Evolutionary conservation across 805 yeast species (phyloP), one percentile per base, ranked within the genome.

Genomic region (Metschnikowia aberdeeniae): DNA sequence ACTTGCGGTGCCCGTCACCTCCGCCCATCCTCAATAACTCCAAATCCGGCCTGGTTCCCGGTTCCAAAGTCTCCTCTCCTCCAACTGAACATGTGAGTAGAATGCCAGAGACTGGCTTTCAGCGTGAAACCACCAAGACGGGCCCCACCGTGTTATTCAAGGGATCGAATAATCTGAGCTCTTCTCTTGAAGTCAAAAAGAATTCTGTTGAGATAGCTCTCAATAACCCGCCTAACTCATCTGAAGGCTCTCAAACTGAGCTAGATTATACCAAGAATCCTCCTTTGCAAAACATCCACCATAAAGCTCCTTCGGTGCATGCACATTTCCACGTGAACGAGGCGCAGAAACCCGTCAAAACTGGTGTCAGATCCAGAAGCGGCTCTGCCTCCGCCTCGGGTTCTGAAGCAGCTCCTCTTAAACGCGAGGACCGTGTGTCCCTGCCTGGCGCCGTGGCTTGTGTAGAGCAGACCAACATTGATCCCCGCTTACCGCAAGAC

Each of bases 321-420:
- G 89, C 93, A 0, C 95, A 86, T 63, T 86, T 86, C 59, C 77
- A 75, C 53, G 81, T 80, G 8, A 86, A 82, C 49, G 90, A 85
- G 45, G 72, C 84, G 1, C 59, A 80, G n/a, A 82, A 78, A 56
- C 82, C 64, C 6, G 61, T 54, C 8, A 69, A 68, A 45, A 45
- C 56, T 4, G 50, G 37, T 27, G 62, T 51, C 42, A 45, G 73
- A 33, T 67, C 73, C 2, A 58, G 76, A 44, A 69, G 74, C 51
- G 71, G 72, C 6, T 68, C 74, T 10, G 54, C 57, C 33, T 56
- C 64, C 19, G 65, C 61, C 8, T 50, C 64, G 6, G 58, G 58
- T 30, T 55, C 66, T 8, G 68, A 60, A 7, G 42, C 43, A 34
- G 43, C 46, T 11, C 50, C 47, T 26, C 45, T 39, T 17, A 50